Percentiles rank a stretch among this genome's conserved stretches.
phyloP scores from a whole-genome alignment of 495 filamentous ascomycete species.

The Neurospora intermedia region DNA sequence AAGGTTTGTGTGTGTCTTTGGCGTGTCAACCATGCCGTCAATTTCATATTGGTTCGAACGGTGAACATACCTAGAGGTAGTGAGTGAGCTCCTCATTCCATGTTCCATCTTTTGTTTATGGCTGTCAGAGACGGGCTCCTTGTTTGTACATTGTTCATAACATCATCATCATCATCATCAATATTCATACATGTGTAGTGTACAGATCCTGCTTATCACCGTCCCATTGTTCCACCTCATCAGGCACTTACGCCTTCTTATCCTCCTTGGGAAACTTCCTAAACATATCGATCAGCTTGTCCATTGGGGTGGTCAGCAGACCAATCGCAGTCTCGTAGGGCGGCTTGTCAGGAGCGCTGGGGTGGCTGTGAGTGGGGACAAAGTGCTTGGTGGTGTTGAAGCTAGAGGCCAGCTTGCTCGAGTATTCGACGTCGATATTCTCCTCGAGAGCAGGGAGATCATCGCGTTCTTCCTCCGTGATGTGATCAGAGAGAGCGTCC shows the following conservation, averaged over 20 bases:
- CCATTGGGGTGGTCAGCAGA: conserved; percentile 40
- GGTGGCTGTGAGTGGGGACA: conserved; percentile 48
- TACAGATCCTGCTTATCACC: not conserved
- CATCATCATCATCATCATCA: not conserved
- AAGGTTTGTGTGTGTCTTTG: not conserved
- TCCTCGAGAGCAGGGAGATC: conserved; percentile 49
- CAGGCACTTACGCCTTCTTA: not conserved
- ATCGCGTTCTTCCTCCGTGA: conserved; percentile 47
- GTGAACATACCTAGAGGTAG: no score
- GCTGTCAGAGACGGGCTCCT: no score
- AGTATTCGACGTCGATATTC: conserved; percentile 26
- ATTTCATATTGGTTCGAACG: not conserved
- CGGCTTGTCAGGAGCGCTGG: conserved; percentile 38
- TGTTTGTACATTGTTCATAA: not conserved
- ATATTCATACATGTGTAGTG: not conserved
- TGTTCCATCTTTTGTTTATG: not conserved
- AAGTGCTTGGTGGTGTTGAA: conserved; percentile 53
- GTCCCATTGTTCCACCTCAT: not conserved
- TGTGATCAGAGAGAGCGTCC: conserved; percentile 42
- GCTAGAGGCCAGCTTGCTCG: conserved; percentile 35
- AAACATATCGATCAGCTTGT: conserved; percentile 40
- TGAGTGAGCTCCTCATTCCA: no score
- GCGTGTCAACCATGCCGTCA: not conserved
- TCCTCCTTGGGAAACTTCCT: conserved; percentile 31
- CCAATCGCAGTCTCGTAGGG: conserved; percentile 41